Conservation (phyloP, 768 basidiomycete genomes). For the Candolleomyces efflorescens region DNA sequence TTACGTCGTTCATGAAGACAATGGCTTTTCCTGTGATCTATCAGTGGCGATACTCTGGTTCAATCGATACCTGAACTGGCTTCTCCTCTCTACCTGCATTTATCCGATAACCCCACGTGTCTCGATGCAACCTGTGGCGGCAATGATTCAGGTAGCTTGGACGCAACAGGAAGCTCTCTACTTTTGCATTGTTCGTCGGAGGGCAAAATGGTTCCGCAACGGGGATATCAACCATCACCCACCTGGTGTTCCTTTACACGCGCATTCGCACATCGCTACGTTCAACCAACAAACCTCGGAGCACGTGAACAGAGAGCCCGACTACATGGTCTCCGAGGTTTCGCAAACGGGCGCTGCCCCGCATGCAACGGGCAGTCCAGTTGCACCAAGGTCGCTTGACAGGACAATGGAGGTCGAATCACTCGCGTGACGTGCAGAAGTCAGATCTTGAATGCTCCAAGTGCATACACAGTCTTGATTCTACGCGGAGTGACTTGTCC, state of each 20-base stretch:
- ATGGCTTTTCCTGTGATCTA: neutral
- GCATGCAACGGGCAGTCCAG: neutral
- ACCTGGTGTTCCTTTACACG: neutral
- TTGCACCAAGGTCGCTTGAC: neutral
- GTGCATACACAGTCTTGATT: neutral
- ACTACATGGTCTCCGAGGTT: neutral
- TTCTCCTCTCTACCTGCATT: neutral
- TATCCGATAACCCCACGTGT: neutral
- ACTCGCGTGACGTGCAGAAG: neutral
- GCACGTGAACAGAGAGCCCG: neutral
- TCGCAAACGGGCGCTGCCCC: neutral
- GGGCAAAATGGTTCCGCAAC: neutral
- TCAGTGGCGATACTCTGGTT: neutral
- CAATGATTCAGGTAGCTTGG: neutral
- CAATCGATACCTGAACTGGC: neutral
- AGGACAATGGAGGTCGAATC: neutral
- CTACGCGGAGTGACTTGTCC: neutral
- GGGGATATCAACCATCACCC: neutral
- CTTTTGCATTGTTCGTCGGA: neutral
- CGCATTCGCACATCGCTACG: neutral
- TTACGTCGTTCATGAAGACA: too few relatives aligned
- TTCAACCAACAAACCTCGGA: neutral
- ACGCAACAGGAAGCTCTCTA: neutral
- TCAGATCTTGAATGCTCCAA: neutral
- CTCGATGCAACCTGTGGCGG: neutral